Evolutionary conservation across 805 yeast species (phyloP).

Genomic region (Nakazawaea siamensis): DNA sequence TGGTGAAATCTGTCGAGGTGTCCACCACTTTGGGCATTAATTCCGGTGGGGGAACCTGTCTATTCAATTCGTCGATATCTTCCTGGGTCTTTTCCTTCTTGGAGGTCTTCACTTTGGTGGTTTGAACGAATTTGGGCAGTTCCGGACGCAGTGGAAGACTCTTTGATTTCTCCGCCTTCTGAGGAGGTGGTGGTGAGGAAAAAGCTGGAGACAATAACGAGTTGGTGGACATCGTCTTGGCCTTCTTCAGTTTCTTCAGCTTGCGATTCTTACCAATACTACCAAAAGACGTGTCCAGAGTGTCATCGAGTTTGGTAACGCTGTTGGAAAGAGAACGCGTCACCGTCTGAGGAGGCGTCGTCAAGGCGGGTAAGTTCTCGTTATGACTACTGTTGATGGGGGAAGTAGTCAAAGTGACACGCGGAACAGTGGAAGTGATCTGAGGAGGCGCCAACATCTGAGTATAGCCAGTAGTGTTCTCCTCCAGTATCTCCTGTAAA

Average conservation of each 20-base stretch:
- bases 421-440: no score
- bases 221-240: background rate
- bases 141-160: conserved; percentile 10
- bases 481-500: conserved; percentile 6
- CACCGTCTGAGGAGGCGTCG: conserved; percentile 30
- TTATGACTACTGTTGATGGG: conserved; percentile 1
- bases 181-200: conserved; percentile 40
- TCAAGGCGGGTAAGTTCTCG: conserved; percentile 12
- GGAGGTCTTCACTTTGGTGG: conserved; percentile 13
- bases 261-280: background rate
- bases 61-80: conserved; percentile 13
- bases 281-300: background rate
- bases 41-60: conserved; percentile 25
- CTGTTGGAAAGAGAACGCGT: conserved; percentile 13
- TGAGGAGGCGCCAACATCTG: conserved; percentile 1
- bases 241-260: conserved; percentile 3
- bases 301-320: conserved; percentile 4
- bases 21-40: conserved; percentile 36
- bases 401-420: conserved; percentile 7
- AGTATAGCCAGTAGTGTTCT: background rate
- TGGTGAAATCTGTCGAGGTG: conserved; percentile 30
- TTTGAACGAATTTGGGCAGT: conserved; percentile 11
- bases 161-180: conserved; percentile 1
- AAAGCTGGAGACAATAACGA: conserved; percentile 28
- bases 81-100: conserved; percentile 9